Base-by-base conservation (phyloP, 306 rosid species). In the Castanea crenata region DNA sequence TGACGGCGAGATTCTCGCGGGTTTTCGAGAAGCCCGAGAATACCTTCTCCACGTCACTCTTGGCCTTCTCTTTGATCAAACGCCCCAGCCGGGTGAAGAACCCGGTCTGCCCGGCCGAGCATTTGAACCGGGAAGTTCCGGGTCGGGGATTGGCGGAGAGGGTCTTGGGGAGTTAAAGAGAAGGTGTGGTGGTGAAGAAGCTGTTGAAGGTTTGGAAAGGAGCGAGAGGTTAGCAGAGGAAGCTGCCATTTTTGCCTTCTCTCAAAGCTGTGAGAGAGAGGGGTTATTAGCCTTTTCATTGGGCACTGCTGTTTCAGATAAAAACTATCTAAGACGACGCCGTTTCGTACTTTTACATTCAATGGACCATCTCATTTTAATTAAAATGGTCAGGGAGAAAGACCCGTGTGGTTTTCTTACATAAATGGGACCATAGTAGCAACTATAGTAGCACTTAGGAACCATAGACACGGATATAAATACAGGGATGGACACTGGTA, bases 1-100 rank as follows among this genome's bases (percentile, higher is more conserved):
- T 76, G 79, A 95, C 96, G 8, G 97, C 94, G 76, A 95, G 98
- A 27, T 95, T 95, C 76, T 78, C 92, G 0, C 99, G 87, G 3
- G 99, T 95, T 80, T 95, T 95, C 5, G 96, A 88, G 87, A 95
- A 95, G 18, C 99, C 99, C 0, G 94, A 87, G 89, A 93, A 87
- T 51, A 95, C 18, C 86, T 93, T 95, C 46, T 95, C 99, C 13
- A 95, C 97, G 61, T 95, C 99, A 54, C 94, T 91, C 85, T 92
- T 89, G 32, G 98, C 97, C 78, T 94, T 94, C 87, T 94, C 98
- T 83, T 94, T 94, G 6, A 94, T 76, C 83, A 94, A 86, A 75
- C 98, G 83, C 35, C 98, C 97, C 6, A 94, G 81, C 74, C 91
- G 84, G 10, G 92, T 78, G 89, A 92, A 94, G 92, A 94, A 90